Evolutionary conservation across 495 filamentous ascomycete species (phyloP), one percentile per base, ranked within the genome.

Genomic region (Lindgomyces ingoldianus): DNA sequence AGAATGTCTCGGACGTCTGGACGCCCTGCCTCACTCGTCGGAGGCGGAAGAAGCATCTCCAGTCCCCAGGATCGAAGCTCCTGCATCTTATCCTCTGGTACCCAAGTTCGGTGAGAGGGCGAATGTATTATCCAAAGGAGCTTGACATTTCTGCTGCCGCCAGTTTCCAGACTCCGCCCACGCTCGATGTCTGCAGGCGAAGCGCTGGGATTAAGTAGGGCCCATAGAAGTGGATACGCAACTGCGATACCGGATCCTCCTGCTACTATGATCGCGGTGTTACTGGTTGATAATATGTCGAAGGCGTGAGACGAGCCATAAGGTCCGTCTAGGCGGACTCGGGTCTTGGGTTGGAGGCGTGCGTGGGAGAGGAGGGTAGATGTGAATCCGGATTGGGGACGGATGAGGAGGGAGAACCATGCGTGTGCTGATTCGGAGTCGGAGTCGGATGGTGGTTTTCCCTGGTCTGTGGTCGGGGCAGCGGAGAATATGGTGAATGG

Each of bases 201-300:
- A n/a, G 39, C 6, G 2, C 11, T 3, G 25, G 62, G 62, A 22
- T 42, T 9, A 1, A 75, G 59, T n/a, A 78, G 46, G 4, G 70
- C 61, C 65, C 70, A 84, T 3, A 80, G 69, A 3, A 84, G 66
- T 4, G 81, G 81, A 61, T 81, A 85, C 1, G 80, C 76, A 46
- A 87, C 84, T 0, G 82, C 85, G 36, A 87, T 84, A n/a, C 84
- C 85, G 16, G 80, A 83, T 11, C 86, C 85, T 4, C 85, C 84
- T 4, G 84, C 83, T n/a, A 88, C 74, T 14, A 87, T 59, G 16
- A 88, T 60, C 3, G 79, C 74, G 25, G 76, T 72, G 33, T 78
- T 68, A 60, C 75, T 74, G n/a, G 73, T 68, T 19, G 69, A 70
- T 0, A 85, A 69, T 67, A 80, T 70, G 19, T 77, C 63, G 44